These are phyloP conservation scores for Boletus subcaerulescens DNA, from an alignment of 768 basidiomycete species.

Conservation along the genomic window DNA sequence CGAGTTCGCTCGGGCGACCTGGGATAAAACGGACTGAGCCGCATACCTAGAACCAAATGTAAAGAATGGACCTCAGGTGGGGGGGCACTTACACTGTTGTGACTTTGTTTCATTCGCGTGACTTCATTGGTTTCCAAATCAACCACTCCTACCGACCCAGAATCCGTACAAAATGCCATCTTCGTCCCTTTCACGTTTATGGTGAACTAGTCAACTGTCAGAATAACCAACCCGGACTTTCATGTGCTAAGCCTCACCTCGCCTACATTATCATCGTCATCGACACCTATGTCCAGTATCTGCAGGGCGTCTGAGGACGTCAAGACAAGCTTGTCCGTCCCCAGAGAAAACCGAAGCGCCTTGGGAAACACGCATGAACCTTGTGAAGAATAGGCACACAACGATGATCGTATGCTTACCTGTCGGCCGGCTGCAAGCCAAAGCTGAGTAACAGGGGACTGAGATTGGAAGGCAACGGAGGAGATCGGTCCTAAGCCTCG, in stretches of 20 bases:
- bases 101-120: constrained; percentile 57
- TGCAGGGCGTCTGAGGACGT: constrained; percentile 46
- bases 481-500: constrained; percentile 61
- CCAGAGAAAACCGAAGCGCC: constrained; percentile 44
- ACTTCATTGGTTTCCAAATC: constrained; percentile 51
- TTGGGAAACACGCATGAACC: not conserved
- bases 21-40: constrained; percentile 70
- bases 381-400: not conserved
- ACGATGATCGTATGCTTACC: constrained; percentile 33
- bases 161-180: constrained; percentile 70
- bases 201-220: constrained; percentile 53
- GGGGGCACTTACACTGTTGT: constrained; percentile 54
- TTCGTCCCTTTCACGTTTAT: constrained; percentile 49
- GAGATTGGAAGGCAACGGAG: constrained; percentile 50
- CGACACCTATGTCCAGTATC: constrained; percentile 45
- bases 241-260: constrained; percentile 47
- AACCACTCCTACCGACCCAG: constrained; percentile 63
- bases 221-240: constrained; percentile 21
- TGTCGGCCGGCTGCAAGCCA: constrained; percentile 67
- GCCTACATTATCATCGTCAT: constrained; percentile 60
- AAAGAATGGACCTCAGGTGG: not conserved
- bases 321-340: constrained; percentile 51
- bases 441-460: constrained; percentile 43
- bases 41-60: constrained; percentile 52
- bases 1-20: constrained; percentile 62